Conservation (phyloP, 495 filamentous ascomycete species). For the Trichoderma gamsii region DNA sequence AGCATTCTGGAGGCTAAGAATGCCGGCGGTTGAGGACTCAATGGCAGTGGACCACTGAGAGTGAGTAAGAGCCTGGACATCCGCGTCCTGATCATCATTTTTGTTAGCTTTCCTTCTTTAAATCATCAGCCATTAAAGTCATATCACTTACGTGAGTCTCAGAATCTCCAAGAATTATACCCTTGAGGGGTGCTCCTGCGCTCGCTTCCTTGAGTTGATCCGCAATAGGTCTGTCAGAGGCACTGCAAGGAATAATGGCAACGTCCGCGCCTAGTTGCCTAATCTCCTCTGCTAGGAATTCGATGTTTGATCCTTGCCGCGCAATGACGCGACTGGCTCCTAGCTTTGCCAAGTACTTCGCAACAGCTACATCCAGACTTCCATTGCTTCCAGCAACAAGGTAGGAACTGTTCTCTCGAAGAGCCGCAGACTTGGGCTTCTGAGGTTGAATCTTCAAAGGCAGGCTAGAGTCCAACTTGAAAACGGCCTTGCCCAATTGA, state of each 20-base stretch:
- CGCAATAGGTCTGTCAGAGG: not conserved
- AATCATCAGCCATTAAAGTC: not conserved
- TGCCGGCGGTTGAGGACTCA: conserved; percentile 30
- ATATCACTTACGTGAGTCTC: conserved; percentile 27
- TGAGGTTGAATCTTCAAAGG: conserved; percentile 7
- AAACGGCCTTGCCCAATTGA: conserved; percentile 51
- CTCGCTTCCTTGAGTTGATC: conserved; percentile 3
- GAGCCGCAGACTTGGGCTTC: not conserved
- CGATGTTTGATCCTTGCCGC: not conserved
- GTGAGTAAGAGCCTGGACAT: conserved; percentile 32
- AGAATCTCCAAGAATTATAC: conserved; percentile 27
- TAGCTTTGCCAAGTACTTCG: conserved; percentile 38
- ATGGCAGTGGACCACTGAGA: conserved; percentile 29
- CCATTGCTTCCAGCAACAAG: conserved; percentile 46
- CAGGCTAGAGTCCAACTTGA: conserved; percentile 22
- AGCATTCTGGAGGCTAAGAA: conserved; percentile 27
- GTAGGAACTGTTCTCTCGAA: conserved; percentile 27
- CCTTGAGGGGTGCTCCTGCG: conserved; percentile 19
- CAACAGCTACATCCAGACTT: conserved; percentile 44
- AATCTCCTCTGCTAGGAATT: not conserved
- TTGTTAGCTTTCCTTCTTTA: conserved; percentile 18
- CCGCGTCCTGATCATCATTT: conserved; percentile 19
- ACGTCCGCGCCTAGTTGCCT: not conserved
- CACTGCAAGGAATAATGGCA: not conserved
- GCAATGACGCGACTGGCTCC: conserved; percentile 40